Conservation (phyloP, 768 basidiomycete genomes). For the Panellus pusillus region DNA sequence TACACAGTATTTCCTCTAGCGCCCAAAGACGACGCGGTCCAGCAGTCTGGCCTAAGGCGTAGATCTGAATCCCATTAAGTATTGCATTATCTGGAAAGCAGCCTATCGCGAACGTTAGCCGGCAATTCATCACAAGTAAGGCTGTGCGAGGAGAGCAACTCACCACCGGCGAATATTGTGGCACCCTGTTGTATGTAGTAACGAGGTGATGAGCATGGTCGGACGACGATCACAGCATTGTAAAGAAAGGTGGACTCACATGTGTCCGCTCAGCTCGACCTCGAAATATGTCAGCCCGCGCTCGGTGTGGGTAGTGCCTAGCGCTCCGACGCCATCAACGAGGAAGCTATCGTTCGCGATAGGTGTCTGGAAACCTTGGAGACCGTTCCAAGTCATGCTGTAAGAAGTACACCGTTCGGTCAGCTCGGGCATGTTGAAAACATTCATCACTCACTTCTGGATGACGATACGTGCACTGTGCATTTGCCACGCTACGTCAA, state of each 20-base stretch:
- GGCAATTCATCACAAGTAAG: constrained; percentile 1
- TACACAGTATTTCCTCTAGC: background rate
- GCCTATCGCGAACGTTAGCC: constrained; percentile 39
- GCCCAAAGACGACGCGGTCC: too few species aligned
- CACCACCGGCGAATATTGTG: constrained; percentile 64
- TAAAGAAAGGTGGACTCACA: constrained; percentile 38
- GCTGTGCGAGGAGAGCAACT: constrained; percentile 24
- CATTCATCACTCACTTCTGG: constrained; percentile 52
- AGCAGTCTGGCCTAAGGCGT: constrained; percentile 4
- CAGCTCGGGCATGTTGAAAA: background rate
- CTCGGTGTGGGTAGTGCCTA: constrained; percentile 65
- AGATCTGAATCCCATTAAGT: constrained; percentile 17
- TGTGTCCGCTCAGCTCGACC: constrained; percentile 69
- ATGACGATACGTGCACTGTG: constrained; percentile 57
- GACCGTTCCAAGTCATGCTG: constrained; percentile 57
- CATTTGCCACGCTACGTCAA: background rate
- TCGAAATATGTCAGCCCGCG: constrained; percentile 69
- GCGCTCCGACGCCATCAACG: constrained; percentile 67
- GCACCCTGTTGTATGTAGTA: constrained; percentile 43
- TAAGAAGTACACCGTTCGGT: background rate
- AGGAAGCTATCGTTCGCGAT: constrained; percentile 66
- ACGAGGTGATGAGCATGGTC: constrained; percentile 1
- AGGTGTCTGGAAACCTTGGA: constrained; percentile 74
- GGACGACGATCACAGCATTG: background rate
- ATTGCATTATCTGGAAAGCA: constrained; percentile 23